Base-by-base conservation (phyloP, 2,329 filamentous ascomycete genomes). In the Botrytis cinerea region DNA sequence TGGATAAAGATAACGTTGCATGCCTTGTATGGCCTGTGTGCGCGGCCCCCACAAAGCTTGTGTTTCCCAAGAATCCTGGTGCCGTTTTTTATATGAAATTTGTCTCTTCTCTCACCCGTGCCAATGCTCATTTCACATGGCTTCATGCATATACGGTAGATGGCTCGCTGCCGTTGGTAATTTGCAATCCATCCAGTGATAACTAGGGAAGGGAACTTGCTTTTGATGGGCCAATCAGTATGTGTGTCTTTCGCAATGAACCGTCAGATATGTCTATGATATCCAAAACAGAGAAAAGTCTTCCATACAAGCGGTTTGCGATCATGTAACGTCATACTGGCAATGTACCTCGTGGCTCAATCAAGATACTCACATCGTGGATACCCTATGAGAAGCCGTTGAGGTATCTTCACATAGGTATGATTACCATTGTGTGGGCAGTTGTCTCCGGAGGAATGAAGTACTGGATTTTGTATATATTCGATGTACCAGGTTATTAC, bases 281-380 rank as follows among this genome's bases (percentile, higher is more conserved):
- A 25, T 57, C 18, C 25, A 43, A 57, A 43, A 57, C 43, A 28
- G 48, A 28, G 2, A 25, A 18, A 22, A 12, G 4, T 9, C 25
- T 40, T 25, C 6, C 35, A 54, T 43, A 40, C 8, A 48, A 32
- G 16, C 48, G n/a, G 28, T 43, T 57, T 43, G 64, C 35, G n/a
- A 57, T 57, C 46, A 69, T 57, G 66, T 43, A 69, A 69, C 66
- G 66, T 69, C 48, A 69, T 69, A 69, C 66, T 20, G n/a, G 10
- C 1, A 57, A 25, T 2, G n/a, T 43, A 45, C 18, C 35, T 54
- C 38, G 6, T 69, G 48, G 38, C 38, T 14, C 16, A 57, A 25
- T 69, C 10, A 38, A 59, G n/a, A 22, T 43, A 32, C 16, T n/a
- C 35, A n/a, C 6, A 57, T 43, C n/a, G 14, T 43, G 54, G 10